Percentiles rank a stretch among this genome's conserved stretches.
These are phyloP conservation scores for Eucalyptus grandis DNA, from an alignment of 345 rosid genomes.

Conservation along the genomic window DNA sequence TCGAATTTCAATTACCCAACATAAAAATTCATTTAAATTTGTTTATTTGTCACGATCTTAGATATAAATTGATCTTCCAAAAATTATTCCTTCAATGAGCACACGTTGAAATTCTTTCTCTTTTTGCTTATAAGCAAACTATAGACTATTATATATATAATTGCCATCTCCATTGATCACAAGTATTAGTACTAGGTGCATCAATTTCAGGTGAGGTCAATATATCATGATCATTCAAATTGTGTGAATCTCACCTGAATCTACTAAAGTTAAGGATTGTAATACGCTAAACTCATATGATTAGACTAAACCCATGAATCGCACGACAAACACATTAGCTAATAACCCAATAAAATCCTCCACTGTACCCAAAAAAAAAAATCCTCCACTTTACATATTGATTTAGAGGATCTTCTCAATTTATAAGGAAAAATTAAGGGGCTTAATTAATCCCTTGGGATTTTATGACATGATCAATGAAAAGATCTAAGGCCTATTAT, in stretches of 20 bases:
- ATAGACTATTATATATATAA: too few species aligned
- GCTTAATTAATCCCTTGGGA: not conserved
- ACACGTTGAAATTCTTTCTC: not conserved
- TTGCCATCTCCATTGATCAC: not conserved
- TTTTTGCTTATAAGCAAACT: not conserved
- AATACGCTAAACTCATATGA: not conserved
- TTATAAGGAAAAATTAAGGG: not conserved
- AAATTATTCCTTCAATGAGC: not conserved
- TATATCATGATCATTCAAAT: not conserved
- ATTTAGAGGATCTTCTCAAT: not conserved
- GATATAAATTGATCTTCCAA: not conserved
- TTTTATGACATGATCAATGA: not conserved
- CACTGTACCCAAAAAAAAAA: not conserved
- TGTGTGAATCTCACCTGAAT: not conserved
- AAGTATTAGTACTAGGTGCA: not conserved
- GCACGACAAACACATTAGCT: accelerated
- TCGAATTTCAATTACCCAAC: not conserved
- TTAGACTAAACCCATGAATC: not conserved
- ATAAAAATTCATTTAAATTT: not conserved
- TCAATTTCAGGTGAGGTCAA: not conserved
- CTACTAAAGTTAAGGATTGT: not conserved
- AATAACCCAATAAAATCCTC: not conserved
- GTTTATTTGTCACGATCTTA: not conserved
- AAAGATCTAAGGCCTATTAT: not conserved
- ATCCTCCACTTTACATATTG: not conserved